Evolutionary conservation across 2,329 filamentous ascomycete species (phyloP), one percentile per base, ranked within the genome.

Genomic region (Sporothrix phasma): DNA sequence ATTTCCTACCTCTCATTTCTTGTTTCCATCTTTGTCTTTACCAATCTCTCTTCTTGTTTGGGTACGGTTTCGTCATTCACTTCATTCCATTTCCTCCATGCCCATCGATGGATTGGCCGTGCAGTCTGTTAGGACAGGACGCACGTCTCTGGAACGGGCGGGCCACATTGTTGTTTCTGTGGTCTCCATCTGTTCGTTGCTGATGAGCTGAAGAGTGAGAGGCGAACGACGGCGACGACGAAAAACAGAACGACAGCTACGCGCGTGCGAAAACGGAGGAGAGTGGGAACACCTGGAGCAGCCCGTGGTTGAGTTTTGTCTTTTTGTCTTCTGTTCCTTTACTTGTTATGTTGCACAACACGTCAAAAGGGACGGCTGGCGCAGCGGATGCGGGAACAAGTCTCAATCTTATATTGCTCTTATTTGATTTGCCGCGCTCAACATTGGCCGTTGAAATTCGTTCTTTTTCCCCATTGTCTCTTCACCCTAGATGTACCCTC

Each of bases 401-500:
- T 65, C 29, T 54, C 51, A 65, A 65, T 65, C 24, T 56, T 47
- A 15, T 43, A 46, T 46, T 59, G 39, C 24, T 58, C 43, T 59
- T 41, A 7, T 31, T 10, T 59, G 22, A 10, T 10, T 31, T 61
- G 17, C n/a, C 39, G 31, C 19, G 15, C 22, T 39, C 39, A 13
- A 7, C 17, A 29, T 19, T 53, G 4, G 24, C 26, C 10, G 3
- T 41, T 41, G 4, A 8, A 10, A 17, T 22, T 13, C 15, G 5
- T 61, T 41, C 26, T 1, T 39, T 39, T 51, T 43, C 17, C 5
- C 8, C 17, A 19, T 8, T 17, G 22, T 3, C 26, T 61, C n/a
- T 46, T 26, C n/a, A 34, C 56, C 17, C 34, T 39, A 31, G 7
- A 45, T 59, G 34, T 43, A 43, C 56, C 39, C 24, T 43, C 45